phyloP scores from a whole-genome alignment of 352 stramenopile species.

The Albugo laibachii region DNA sequence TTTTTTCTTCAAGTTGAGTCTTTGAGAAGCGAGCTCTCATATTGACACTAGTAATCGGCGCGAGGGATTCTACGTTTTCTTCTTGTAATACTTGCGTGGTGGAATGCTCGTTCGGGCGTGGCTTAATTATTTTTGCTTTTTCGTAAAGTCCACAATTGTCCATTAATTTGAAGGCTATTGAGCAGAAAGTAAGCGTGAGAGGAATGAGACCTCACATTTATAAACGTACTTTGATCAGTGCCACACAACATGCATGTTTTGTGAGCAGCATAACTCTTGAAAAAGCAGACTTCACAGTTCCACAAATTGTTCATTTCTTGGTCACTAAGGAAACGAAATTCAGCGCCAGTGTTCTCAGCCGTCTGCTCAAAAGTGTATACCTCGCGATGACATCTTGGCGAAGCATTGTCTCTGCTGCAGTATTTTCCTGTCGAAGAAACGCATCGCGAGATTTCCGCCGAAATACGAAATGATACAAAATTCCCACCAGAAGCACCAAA shows the following conservation, averaged over 20 bases:
- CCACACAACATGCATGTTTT: constrained; percentile 80
- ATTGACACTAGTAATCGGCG: not conserved
- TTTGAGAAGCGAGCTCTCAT: constrained; percentile 44
- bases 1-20: constrained; percentile 14
- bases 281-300: constrained; percentile 85
- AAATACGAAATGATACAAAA: constrained; percentile 81
- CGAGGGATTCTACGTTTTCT: not conserved
- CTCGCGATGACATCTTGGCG: constrained; percentile 74
- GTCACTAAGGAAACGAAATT: constrained; percentile 18
- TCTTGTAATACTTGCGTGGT: not conserved
- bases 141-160: constrained; percentile 15
- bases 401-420: constrained; percentile 66
- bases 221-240: constrained; percentile 24
- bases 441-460: constrained; percentile 57
- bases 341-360: not conserved
- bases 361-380: constrained; percentile 3
- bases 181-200: not conserved
- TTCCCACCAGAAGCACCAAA: constrained; percentile 71
- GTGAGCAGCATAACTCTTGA: constrained; percentile 81
- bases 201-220: not conserved
- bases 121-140: not conserved
- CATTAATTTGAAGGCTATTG: constrained; percentile 35
- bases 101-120: too few relatives aligned
- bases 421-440: constrained; percentile 39
- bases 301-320: constrained; percentile 72